Evolutionary conservation across 176 grass and related monocot species (phyloP), one percentile per base, ranked within the genome.

Genomic region (Oryza coarctata): DNA sequence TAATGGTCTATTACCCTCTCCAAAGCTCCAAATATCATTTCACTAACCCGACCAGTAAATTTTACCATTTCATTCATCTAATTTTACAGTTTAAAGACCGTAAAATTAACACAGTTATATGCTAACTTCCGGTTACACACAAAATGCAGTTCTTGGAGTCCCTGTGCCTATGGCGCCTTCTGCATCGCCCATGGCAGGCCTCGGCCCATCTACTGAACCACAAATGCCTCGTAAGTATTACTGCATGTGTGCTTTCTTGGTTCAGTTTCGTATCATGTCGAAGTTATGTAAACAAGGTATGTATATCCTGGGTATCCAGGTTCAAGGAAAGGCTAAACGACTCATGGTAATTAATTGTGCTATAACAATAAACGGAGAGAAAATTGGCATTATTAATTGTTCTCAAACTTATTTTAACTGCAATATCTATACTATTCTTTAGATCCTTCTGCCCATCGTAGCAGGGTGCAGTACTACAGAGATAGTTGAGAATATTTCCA

Each of bases 81-180:
- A 8, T 32, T 58, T 58, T 23, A 10, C 55, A 3, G 55, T 60
- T 60, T 60, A 10, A 60, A 3, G 55, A 60, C 22, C 1, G 8
- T 11, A 60, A 25, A 8, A 60, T n/a, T 6, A 60, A 22, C 47
- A 4, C 13, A 47, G 49, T 52, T 44, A 11, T 22, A 27, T 22
- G 43, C 0, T 25, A 76, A 77, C 11, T 27, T 77, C 28, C 12
- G 33, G 32, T 44, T 83, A 75, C 14, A 34, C 35, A 65, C 27
- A 12, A 39, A 68, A 74, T 79, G 86, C 83, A 94, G 92, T 61
- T 65, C 84, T 94, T 83, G 92, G 92, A 76, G 18, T 92, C 40
- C 92, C 92, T 29, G 43, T 94, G 27, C 71, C 79, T 38, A 6
- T 70, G 67, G 89, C 80, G 43, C 89, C 82, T n/a, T 67, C 92